A percentile compares a stretch with the other conserved stretches of the same genome.
Conservation (phyloP, 1,139 yeast species). For the Kurtzmaniella quercitrusa region DNA sequence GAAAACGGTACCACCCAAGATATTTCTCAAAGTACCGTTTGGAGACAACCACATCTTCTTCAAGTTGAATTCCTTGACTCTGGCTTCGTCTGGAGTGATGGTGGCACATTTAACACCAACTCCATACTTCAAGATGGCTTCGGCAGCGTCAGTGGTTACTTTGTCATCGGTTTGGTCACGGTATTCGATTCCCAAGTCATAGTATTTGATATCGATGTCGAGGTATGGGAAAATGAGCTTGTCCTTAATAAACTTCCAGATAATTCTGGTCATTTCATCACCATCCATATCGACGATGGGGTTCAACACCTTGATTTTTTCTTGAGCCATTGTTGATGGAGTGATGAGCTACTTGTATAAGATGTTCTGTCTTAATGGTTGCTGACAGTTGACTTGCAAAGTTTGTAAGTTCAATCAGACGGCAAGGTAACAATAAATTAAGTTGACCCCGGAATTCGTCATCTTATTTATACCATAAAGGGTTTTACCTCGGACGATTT, state of each 20-base stretch:
- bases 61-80: slow-evolving; percentile 83
- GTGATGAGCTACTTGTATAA: background rate
- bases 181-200: slow-evolving; percentile 80
- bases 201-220: slow-evolving; percentile 85
- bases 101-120: slow-evolving; percentile 98
- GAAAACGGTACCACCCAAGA: slow-evolving; percentile 93
- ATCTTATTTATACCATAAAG: background rate
- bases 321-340: slow-evolving; percentile 8
- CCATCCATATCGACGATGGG: slow-evolving; percentile 97
- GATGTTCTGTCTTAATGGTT: background rate
- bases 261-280: slow-evolving; percentile 92
- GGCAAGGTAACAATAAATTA: background rate
- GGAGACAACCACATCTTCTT: slow-evolving; percentile 98
- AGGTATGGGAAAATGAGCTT: slow-evolving; percentile 80
- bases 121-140: slow-evolving; percentile 81
- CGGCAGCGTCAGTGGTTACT: slow-evolving; percentile 85
- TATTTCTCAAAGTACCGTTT: slow-evolving; percentile 93
- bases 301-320: slow-evolving; percentile 72
- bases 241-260: slow-evolving; percentile 82
- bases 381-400: background rate
- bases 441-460: background rate
- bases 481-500: background rate
- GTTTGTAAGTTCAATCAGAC: too few species aligned
- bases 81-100: slow-evolving; percentile 95
- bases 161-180: slow-evolving; percentile 86